These are phyloP conservation scores for Wakefieldia striispora DNA, from an alignment of 768 basidiomycete species.

Conservation along the genomic window DNA sequence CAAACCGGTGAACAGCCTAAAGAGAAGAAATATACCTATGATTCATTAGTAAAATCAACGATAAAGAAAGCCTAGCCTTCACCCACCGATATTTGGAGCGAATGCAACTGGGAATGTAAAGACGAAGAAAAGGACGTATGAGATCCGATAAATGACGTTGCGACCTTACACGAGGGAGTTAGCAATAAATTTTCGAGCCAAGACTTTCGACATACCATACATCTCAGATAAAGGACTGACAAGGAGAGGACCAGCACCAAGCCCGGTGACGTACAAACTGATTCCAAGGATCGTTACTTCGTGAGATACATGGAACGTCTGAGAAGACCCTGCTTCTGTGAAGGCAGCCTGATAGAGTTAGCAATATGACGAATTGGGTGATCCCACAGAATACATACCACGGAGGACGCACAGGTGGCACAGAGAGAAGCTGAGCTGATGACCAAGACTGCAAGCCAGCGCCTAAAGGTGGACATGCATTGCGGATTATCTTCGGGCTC, in stretches of 20 bases:
- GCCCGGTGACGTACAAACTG: constrained; percentile 42
- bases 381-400: constrained; percentile 37
- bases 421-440: constrained; percentile 49
- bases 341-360: constrained; percentile 47
- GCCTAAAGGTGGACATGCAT: constrained; percentile 36
- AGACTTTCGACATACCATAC: constrained; percentile 20
- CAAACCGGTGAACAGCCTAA: constrained; percentile 56
- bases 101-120: constrained; percentile 75
- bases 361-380: background rate
- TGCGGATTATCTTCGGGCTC: constrained; percentile 44
- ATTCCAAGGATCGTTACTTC: constrained; percentile 51
- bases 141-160: constrained; percentile 58
- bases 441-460: constrained; percentile 48
- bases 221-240: constrained; percentile 44
- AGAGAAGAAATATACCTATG: constrained; percentile 58
- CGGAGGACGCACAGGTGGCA: constrained; percentile 54
- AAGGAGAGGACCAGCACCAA: constrained; percentile 34
- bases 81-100: constrained; percentile 56
- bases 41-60: background rate
- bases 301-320: constrained; percentile 49
- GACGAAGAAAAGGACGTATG: constrained; percentile 59
- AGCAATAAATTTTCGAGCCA: background rate
- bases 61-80: background rate
- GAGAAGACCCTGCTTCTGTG: constrained; percentile 58
- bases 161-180: constrained; percentile 42